phyloP scores from a whole-genome alignment of 805 yeast genomes.

The Kazachstania martiniae region DNA sequence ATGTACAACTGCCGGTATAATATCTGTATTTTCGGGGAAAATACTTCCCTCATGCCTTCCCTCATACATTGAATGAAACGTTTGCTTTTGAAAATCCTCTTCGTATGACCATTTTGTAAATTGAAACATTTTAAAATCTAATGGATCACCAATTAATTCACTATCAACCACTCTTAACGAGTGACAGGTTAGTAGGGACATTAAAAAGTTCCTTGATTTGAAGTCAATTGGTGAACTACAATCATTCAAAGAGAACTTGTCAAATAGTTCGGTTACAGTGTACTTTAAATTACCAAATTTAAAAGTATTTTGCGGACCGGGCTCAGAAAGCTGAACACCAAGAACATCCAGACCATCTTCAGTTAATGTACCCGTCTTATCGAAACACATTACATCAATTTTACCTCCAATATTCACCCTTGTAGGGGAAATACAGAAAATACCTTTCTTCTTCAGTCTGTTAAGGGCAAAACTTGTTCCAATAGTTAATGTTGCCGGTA shows the following conservation, averaged over 20 bases:
- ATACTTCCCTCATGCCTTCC: constrained; percentile 29
- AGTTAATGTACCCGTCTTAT: constrained; percentile 94
- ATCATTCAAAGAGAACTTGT: constrained; percentile 22
- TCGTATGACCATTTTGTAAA: constrained; percentile 69
- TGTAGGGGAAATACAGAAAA: constrained; percentile 90
- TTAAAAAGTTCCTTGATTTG: constrained; percentile 25
- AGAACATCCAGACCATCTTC: constrained; percentile 92
- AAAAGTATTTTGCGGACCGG: constrained; percentile 9
- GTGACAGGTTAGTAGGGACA: constrained; percentile 58
- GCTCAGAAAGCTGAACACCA: constrained; percentile 38
- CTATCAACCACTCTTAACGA: constrained; percentile 71
- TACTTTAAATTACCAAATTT: constrained; percentile 21
- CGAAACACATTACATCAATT: constrained; percentile 81
- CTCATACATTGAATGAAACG: constrained; percentile 28
- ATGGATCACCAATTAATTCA: constrained; percentile 84
- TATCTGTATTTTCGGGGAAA: constrained; percentile 33
- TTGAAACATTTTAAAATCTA: constrained; percentile 87
- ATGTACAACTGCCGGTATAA: constrained; percentile 41
- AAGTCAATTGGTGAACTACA: constrained; percentile 23
- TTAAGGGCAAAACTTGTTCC: constrained; percentile 89
- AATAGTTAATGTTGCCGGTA: constrained; percentile 93
- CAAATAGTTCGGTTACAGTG: constrained; percentile 14
- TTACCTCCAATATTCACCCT: constrained; percentile 95
- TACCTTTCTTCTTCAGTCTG: constrained; percentile 53
- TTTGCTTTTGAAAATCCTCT: constrained; percentile 47